Conservation (phyloP, 2,329 filamentous ascomycete species). For the Fusarium buxicola region DNA sequence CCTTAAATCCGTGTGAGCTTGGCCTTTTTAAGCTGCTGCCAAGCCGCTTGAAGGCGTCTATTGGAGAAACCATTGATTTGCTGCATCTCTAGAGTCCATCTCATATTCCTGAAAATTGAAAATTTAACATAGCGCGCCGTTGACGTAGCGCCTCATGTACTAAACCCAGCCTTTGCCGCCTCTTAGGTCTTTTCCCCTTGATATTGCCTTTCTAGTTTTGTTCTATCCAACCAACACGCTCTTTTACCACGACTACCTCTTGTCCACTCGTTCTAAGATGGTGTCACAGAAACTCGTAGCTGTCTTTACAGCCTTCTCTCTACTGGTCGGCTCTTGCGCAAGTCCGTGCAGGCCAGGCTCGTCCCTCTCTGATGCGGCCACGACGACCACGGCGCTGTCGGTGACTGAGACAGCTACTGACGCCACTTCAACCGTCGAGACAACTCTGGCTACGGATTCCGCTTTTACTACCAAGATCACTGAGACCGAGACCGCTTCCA, state of each 20-base stretch:
- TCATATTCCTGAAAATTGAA: background rate
- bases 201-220: background rate
- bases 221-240: background rate
- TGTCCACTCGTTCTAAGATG: slow-evolving; percentile 4
- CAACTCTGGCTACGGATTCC: background rate
- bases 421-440: background rate
- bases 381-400: background rate
- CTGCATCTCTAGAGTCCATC: background rate
- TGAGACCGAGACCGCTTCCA: background rate
- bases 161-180: background rate
- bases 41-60: too few species aligned
- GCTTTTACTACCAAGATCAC: background rate
- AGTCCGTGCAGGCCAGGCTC: background rate
- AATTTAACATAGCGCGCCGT: background rate
- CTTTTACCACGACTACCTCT: background rate
- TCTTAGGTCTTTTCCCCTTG: background rate
- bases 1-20: too few species aligned
- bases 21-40: too few species aligned
- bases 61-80: background rate
- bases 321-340: background rate
- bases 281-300: background rate
- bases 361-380: background rate
- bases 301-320: background rate
- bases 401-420: background rate
- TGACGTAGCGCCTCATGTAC: background rate